A percentile compares a stretch with the other conserved stretches of the same genome.
Evolutionary conservation across 2,329 filamentous ascomycete species (phyloP).

Genomic region (Chaetoscypha palmicola): DNA sequence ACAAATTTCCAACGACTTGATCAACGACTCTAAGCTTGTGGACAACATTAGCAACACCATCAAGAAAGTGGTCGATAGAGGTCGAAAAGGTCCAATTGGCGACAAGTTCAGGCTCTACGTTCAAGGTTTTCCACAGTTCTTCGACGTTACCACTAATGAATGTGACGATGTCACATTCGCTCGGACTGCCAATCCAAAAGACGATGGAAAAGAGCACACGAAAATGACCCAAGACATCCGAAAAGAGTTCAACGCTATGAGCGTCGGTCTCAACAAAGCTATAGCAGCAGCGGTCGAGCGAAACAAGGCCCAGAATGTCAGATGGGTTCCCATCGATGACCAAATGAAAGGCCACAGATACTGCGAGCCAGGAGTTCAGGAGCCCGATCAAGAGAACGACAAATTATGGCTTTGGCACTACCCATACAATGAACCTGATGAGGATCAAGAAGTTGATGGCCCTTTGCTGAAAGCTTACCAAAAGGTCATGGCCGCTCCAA

Average conservation of each 20-base stretch:
- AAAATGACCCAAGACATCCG: conserved; percentile 3
- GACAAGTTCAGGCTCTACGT: conserved; percentile 6
- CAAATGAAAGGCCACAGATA: conserved; percentile 1
- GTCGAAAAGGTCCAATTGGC: conserved; percentile 2
- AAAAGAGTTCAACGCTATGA: conserved; percentile 6
- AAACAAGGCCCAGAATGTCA: conserved; percentile 3
- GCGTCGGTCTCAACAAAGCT: background rate
- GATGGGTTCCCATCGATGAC: conserved; percentile 4
- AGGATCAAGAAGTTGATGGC: background rate
- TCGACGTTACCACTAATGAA: background rate
- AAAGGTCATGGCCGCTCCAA: background rate
- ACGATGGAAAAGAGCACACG: conserved; percentile 4
- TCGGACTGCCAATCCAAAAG: conserved; percentile 3
- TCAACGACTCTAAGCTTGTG: conserved; percentile 4
- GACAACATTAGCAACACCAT: conserved; percentile 2
- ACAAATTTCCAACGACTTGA: background rate
- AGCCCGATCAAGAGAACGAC: conserved; percentile 6
- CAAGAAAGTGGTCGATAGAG: conserved; percentile 1
- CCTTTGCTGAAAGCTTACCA: background rate
- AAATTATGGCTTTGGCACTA: conserved; percentile 3
- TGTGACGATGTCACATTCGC: conserved; percentile 9
- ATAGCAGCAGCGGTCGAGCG: conserved; percentile 1
- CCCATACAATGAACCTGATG: conserved; percentile 2
- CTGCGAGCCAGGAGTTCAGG: conserved; percentile 5
- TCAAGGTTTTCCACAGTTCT: conserved; percentile 3